phyloP scores from a whole-genome alignment of 805 yeast genomes.

The Nakazawaea wyomingensis region DNA sequence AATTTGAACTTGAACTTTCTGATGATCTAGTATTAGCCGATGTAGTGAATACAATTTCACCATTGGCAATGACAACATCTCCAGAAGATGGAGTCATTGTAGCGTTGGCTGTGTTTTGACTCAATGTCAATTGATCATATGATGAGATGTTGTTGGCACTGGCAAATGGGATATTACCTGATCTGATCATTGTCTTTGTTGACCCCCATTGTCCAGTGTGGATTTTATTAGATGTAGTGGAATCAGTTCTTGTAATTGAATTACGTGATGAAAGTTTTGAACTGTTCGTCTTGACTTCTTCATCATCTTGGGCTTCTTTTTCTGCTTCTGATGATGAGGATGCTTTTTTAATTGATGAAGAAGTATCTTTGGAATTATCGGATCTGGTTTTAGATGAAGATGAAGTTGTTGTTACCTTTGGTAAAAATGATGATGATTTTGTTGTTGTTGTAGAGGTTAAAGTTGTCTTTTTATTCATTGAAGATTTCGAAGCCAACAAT shows the following conservation, averaged over 20 bases:
- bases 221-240: constrained; percentile 8
- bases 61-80: constrained; percentile 10
- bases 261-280: constrained; percentile 2
- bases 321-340: too few relatives aligned
- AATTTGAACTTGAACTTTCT: too few relatives aligned
- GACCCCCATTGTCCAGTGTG: constrained; percentile 9
- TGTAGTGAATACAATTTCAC: constrained; percentile 6
- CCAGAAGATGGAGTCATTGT: constrained; percentile 1
- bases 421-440: constrained; percentile 2
- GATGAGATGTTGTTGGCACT: constrained; percentile 19
- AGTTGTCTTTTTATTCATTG: background rate
- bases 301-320: background rate
- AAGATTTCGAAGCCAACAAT: too few relatives aligned
- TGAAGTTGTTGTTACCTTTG: too few relatives aligned
- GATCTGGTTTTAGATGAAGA: too few relatives aligned
- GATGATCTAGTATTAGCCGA: background rate
- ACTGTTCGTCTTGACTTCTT: background rate
- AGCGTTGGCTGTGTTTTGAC: constrained; percentile 17
- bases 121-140: constrained; percentile 21
- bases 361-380: too few relatives aligned
- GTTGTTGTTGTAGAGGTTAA: background rate
- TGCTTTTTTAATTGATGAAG: too few relatives aligned
- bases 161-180: constrained; percentile 29
- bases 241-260: constrained; percentile 4
- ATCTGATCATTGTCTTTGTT: constrained; percentile 17